Evolutionary conservation across 345 rosid species (phyloP), one percentile per base, ranked within the genome.

Genomic region (Populus davidiana): DNA sequence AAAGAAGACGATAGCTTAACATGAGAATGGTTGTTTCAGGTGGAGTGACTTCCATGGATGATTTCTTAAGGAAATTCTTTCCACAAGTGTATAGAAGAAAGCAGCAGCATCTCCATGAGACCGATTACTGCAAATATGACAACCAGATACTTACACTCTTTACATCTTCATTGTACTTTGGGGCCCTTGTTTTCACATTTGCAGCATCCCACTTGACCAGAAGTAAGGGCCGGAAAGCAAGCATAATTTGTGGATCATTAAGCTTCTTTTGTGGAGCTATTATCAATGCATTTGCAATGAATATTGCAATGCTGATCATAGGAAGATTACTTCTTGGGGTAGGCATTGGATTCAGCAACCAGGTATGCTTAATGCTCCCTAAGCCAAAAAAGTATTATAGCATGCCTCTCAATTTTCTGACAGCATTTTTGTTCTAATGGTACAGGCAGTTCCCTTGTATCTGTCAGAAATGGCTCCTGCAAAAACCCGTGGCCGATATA

Each of bases 41-140:
- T 56, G 88, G 88, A 9, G 90, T 86, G 33, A 87, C 87, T 64
- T 87, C 90, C 18, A 88, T 86, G 90, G 86, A 86, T 0, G 78
- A 79, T 35, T 88, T 88, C 72, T 69, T 84, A 63, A 82, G 9
- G 21, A 76, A 8, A 70, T 86, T 88, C 78, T 88, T 84, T 82
- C 90, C 88, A 0, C 67, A 75, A 23, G 82, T 86, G 44, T 74
- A 80, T 36, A 49, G 16, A 11, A 80, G 81, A 14, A 38, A 82
- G 65, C 33, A 52, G 29, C 44, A 36, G 17, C 72, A 72, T 25
- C 72, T 65, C 21, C 69, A 36, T 8, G 83, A 86, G 47, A 84
- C 81, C 14, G 81, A 76, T 47, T 88, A 82, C 29, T 88, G 90
- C 73, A 81, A 78, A 75, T 84, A 80, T 67, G 87, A 86, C 72